Evolutionary conservation across 2,329 filamentous ascomycete species (phyloP).

Genomic region (Nigrospora osmanthi): DNA sequence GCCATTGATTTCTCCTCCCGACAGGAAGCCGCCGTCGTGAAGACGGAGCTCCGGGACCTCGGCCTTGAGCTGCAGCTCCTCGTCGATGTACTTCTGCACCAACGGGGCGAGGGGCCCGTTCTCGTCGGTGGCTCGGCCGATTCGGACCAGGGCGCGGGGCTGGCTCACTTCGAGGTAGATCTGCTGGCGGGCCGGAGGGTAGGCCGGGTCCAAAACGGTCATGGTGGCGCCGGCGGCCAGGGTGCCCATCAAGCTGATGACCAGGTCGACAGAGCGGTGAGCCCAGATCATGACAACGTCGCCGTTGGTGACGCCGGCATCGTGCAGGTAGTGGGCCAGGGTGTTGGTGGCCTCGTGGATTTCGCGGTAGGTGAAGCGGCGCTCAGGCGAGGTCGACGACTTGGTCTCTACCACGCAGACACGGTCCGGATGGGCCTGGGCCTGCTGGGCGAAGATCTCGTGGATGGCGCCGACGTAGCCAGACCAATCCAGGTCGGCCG

Average conservation of each 20-base stretch:
- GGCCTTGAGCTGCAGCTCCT: constrained; percentile 64
- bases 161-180: constrained; percentile 76
- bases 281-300: constrained; percentile 94
- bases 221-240: constrained; percentile 55
- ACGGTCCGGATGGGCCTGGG: constrained; percentile 56
- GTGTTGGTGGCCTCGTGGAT: constrained; percentile 80
- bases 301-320: constrained; percentile 64
- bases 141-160: constrained; percentile 64
- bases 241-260: constrained; percentile 70
- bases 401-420: constrained; percentile 42
- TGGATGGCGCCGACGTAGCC: constrained; percentile 59
- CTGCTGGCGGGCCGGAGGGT: constrained; percentile 73
- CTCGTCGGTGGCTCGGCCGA: constrained; percentile 65
- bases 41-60: constrained; percentile 69
- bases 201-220: constrained; percentile 69
- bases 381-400: constrained; percentile 39
- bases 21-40: constrained; percentile 59
- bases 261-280: constrained; percentile 64
- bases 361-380: constrained; percentile 74
- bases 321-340: constrained; percentile 70
- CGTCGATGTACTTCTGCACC: constrained; percentile 59
- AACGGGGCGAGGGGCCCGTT: constrained; percentile 45
- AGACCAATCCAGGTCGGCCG: constrained; percentile 59
- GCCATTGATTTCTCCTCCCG: constrained; percentile 60
- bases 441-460: constrained; percentile 61